A percentile compares a stretch with the other conserved stretches of the same genome.
phyloP scores from a whole-genome alignment of 2,329 filamentous ascomycete genomes.

The Ophiosphaerella korrae region DNA sequence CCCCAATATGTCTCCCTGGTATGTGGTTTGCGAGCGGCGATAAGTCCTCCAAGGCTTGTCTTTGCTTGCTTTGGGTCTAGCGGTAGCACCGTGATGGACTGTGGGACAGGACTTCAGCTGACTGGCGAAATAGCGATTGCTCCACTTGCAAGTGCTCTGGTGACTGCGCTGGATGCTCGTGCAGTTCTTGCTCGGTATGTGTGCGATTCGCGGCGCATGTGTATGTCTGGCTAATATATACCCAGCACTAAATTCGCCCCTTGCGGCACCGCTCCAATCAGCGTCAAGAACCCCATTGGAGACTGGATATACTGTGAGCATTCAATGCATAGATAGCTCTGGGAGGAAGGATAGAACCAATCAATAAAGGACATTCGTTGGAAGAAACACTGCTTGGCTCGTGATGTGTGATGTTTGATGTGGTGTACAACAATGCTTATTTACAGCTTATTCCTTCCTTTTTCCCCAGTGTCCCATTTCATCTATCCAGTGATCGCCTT shows the following conservation, averaged over 20 bases:
- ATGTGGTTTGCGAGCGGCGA: not conserved
- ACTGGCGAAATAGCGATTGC: slow-evolving; percentile 4
- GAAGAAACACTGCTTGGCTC: not conserved
- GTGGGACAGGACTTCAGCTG: not conserved
- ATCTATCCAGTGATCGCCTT: not conserved
- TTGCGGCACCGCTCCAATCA: too few relatives aligned
- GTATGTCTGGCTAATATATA: too few relatives aligned
- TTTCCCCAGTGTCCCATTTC: not conserved
- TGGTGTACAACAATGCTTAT: too few relatives aligned
- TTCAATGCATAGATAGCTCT: not conserved
- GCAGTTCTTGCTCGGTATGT: slow-evolving; percentile 27
- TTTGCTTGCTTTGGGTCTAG: slow-evolving; percentile 5
- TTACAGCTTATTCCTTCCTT: not conserved
- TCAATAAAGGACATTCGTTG: not conserved
- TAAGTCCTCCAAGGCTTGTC: too few relatives aligned
- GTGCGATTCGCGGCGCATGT: too few relatives aligned
- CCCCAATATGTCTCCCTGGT: slow-evolving; percentile 26
- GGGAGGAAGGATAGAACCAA: too few relatives aligned
- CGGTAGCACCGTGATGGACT: slow-evolving; percentile 15
- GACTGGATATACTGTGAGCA: not conserved
- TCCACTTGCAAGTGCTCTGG: slow-evolving; percentile 23
- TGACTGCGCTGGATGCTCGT: slow-evolving; percentile 35
- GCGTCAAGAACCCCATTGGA: too few relatives aligned
- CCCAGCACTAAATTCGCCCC: not conserved
- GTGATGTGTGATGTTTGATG: not conserved